These are phyloP conservation scores for Lasiosphaeriaceae sp. DNA, from an alignment of 495 filamentous ascomycete species.

Conservation along the genomic window DNA sequence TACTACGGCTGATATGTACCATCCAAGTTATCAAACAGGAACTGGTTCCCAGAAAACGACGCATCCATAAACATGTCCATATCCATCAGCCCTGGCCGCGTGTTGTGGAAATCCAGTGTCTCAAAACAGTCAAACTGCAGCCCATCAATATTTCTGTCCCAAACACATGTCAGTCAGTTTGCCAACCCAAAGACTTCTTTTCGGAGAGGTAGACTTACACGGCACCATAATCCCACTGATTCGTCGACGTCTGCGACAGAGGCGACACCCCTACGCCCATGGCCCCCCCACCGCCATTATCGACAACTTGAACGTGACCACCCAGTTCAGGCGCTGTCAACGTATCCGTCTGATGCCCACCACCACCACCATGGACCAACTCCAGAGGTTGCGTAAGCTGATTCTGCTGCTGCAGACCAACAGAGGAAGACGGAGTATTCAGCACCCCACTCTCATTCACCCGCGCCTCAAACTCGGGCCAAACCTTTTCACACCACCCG, in stretches of 20 bases:
- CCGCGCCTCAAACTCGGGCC: constrained; percentile 5
- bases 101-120: not conserved
- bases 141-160: not conserved
- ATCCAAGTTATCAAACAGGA: constrained; percentile 1
- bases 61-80: constrained; percentile 6
- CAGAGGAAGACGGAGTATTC: not conserved
- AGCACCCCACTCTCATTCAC: constrained; percentile 5
- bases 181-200: not conserved
- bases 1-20: constrained; percentile 1
- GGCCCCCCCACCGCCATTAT: not conserved
- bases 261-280: no score
- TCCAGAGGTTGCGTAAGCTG: no score
- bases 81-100: not conserved
- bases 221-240: not conserved
- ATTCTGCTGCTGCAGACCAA: no score
- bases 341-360: no score
- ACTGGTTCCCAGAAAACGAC: constrained; percentile 3
- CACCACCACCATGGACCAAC: no score
- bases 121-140: constrained; percentile 3
- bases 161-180: not conserved
- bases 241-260: no score
- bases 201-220: not conserved
- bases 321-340: no score
- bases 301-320: no score
- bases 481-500: constrained; percentile 2